phyloP scores from a whole-genome alignment of 2,329 filamentous ascomycete genomes.

The Amauroascus niger region DNA sequence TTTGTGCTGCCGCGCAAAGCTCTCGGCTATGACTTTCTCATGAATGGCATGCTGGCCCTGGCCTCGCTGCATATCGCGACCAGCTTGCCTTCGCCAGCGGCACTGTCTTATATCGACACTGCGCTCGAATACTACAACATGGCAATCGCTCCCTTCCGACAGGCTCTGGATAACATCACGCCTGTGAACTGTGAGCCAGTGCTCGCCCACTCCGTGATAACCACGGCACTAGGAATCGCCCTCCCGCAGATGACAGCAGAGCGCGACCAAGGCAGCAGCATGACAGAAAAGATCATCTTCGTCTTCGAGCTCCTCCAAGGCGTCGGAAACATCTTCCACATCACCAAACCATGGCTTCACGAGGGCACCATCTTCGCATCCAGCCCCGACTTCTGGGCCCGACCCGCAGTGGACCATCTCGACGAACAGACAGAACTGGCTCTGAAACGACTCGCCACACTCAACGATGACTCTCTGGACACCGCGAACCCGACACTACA shows the following conservation, averaged over 20 bases:
- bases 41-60: conserved; percentile 35
- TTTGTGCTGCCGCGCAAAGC: conserved; percentile 34
- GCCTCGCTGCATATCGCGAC: conserved; percentile 35
- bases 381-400: conserved; percentile 38
- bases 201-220: conserved; percentile 31
- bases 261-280: conserved; percentile 24
- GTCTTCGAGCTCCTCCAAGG: conserved; percentile 32
- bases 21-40: conserved; percentile 34
- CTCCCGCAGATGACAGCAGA: conserved; percentile 27
- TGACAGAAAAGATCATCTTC: conserved; percentile 30
- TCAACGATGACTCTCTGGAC: conserved; percentile 24
- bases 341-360: conserved; percentile 31
- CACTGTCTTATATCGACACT: conserved; percentile 29
- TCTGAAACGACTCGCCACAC: conserved; percentile 21
- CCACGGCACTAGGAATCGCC: conserved; percentile 29
- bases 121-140: conserved; percentile 31
- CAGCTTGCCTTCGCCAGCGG: conserved; percentile 23
- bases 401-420: conserved; percentile 21
- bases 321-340: conserved; percentile 27
- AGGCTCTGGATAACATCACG: conserved; percentile 28
- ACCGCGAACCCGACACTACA: conserved; percentile 24
- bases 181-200: conserved; percentile 32
- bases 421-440: conserved; percentile 24
- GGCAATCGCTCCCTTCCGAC: conserved; percentile 29
- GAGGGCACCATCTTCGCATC: conserved; percentile 45